Evolutionary conservation across 441 rosid species (phyloP).

Genomic region (Populus tomentosa): DNA sequence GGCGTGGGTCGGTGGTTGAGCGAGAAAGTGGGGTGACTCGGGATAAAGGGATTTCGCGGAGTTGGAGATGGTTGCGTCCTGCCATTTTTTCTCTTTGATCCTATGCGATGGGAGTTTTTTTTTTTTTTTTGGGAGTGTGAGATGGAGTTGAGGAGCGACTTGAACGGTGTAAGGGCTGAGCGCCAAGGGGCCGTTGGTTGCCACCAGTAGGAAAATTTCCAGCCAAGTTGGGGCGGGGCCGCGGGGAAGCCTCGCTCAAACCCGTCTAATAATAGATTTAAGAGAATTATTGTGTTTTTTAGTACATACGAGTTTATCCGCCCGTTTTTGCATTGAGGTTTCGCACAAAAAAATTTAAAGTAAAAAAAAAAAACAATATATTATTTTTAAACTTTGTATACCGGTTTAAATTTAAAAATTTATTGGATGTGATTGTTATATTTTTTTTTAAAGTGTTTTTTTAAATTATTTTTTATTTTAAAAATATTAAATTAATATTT

Average conservation of each 20-base stretch:
- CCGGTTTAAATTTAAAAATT: too few species aligned
- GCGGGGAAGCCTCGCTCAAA: background rate
- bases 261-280: background rate
- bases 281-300: too few species aligned
- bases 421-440: too few species aligned
- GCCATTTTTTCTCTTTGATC: background rate
- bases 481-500: too few species aligned
- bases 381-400: too few species aligned
- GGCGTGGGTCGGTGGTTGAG: slow-evolving; percentile 16
- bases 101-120: background rate
- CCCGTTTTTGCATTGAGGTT: too few species aligned
- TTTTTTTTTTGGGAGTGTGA: background rate
- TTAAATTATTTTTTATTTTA: too few species aligned
- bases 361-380: too few species aligned
- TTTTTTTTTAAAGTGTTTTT: too few species aligned
- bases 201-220: background rate
- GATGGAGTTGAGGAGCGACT: background rate
- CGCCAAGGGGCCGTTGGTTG: background rate
- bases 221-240: background rate
- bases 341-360: too few species aligned
- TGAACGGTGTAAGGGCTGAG: background rate
- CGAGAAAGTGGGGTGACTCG: slow-evolving; percentile 1
- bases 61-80: slow-evolving; percentile 6
- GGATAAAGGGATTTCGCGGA: background rate
- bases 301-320: too few species aligned